Conservation (phyloP, 192 early-diverging fungal species). For the Backusella macrospora region DNA sequence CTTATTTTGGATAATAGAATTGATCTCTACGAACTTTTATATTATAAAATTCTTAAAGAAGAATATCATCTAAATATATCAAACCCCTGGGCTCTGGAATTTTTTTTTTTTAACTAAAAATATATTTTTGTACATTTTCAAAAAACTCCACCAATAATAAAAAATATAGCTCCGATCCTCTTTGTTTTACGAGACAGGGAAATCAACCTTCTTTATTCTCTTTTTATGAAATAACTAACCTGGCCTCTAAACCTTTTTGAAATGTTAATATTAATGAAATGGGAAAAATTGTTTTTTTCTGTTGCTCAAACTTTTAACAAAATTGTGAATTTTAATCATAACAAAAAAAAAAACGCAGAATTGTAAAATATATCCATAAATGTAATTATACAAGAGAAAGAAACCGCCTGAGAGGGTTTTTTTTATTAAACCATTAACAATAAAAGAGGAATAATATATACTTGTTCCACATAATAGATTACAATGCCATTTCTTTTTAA, state of each 20-base stretch:
- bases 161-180: too few relatives aligned
- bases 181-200: too few relatives aligned
- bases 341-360: neutral
- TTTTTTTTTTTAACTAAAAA: conserved; percentile 2
- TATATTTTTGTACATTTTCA: neutral
- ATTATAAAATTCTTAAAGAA: neutral
- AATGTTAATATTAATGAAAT: too few relatives aligned
- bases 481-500: too few relatives aligned
- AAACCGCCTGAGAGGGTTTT: neutral
- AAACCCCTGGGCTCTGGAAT: neutral
- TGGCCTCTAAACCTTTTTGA: too few relatives aligned
- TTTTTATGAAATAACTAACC: too few relatives aligned
- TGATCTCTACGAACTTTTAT: neutral
- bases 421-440: neutral
- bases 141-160: neutral
- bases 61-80: neutral
- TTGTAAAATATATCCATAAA: too few relatives aligned
- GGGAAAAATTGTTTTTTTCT: neutral
- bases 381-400: neutral
- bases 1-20: conserved; percentile 11
- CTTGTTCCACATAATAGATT: too few relatives aligned
- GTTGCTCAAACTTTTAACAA: neutral
- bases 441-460: neutral
- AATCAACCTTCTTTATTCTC: too few relatives aligned
- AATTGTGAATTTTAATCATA: neutral